These are phyloP conservation scores for Phytophthora sp. DNA, from an alignment of 352 stramenopile genomes.

Conservation along the genomic window DNA sequence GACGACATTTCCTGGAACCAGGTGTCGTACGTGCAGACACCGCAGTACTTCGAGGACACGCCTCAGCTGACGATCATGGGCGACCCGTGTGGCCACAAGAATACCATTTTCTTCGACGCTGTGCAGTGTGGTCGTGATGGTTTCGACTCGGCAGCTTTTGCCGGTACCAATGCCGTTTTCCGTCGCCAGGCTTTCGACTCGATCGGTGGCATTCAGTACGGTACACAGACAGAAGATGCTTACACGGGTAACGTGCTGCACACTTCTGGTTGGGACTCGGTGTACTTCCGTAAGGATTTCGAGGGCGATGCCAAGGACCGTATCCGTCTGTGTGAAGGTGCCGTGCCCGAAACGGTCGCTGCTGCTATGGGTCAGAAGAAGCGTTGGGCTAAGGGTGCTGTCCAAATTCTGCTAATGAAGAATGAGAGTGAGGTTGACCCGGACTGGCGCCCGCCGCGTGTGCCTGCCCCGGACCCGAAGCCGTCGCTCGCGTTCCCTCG, in stretches of 20 bases:
- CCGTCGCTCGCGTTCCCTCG: conserved; percentile 79
- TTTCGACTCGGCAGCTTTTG: conserved; percentile 88
- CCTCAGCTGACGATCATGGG: conserved; percentile 87
- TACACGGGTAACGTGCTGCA: conserved; percentile 88
- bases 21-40: conserved; percentile 89
- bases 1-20: conserved; percentile 92
- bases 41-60: conserved; percentile 91
- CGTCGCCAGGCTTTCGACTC: conserved; percentile 89
- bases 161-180: conserved; percentile 91
- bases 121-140: conserved; percentile 89
- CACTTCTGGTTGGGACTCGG: conserved; percentile 83
- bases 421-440: conserved; percentile 90
- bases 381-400: conserved; percentile 89
- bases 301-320: conserved; percentile 86
- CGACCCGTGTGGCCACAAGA: conserved; percentile 89
- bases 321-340: conserved; percentile 86
- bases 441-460: conserved; percentile 83
- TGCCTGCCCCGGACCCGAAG: conserved; percentile 85
- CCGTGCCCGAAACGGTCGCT: conserved; percentile 84
- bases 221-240: conserved; percentile 91
- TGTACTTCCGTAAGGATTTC: conserved; percentile 93
- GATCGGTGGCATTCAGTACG: conserved; percentile 90
- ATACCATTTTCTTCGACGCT: conserved; percentile 92
- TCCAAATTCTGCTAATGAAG: conserved; percentile 91
- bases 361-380: conserved; percentile 87